Percentiles rank a stretch among this genome's conserved stretches.
phyloP scores from a whole-genome alignment of 139 green algal genomes.

The Yamagishiella unicocca region DNA sequence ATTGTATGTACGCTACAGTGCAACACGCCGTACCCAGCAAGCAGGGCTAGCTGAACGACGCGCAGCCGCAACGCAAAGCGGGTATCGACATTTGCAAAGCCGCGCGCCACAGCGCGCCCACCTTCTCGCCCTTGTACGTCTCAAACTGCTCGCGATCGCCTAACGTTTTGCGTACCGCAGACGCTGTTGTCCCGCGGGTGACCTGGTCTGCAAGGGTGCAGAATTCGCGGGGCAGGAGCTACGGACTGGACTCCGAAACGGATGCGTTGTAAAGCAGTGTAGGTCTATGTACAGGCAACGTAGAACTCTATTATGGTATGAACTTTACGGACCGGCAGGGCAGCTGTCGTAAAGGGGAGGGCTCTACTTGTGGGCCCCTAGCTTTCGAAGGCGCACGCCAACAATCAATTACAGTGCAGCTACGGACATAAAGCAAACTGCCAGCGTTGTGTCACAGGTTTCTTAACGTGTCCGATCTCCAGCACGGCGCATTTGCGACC shows the following conservation, averaged over 20 bases:
- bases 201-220: conserved; percentile 30
- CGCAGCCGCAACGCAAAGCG: too few species aligned
- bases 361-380: too few species aligned
- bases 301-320: neutral
- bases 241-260: neutral
- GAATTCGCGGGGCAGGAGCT: too few species aligned
- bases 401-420: neutral
- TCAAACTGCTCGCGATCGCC: conserved; percentile 41
- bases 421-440: too few species aligned
- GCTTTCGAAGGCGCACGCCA: too few species aligned
- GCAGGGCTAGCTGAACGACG: too few species aligned
- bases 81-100: too few species aligned
- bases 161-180: conserved; percentile 7
- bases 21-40: too few species aligned
- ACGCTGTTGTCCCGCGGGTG: conserved; percentile 31
- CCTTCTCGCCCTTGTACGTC: conserved; percentile 46
- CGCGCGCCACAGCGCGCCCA: too few species aligned
- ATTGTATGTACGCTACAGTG: too few species aligned
- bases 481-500: neutral
- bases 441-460: neutral
- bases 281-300: neutral
- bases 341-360: too few species aligned
- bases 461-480: neutral
- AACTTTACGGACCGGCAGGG: too few species aligned
- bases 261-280: neutral